phyloP scores from a whole-genome alignment of 2,329 filamentous ascomycete genomes.

The Talaromyces sp. region DNA sequence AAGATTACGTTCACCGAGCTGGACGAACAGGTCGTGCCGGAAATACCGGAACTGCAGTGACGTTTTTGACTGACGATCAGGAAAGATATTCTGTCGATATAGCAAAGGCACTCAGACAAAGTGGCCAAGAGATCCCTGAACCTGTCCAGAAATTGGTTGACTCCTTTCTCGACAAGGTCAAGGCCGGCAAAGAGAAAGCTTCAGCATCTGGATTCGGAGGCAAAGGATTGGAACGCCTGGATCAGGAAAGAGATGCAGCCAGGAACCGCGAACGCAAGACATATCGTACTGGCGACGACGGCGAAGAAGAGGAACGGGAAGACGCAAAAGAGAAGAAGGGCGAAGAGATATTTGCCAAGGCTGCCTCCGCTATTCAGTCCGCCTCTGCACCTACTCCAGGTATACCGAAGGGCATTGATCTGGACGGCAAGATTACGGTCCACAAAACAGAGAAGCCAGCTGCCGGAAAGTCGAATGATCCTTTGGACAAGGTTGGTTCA shows the following conservation, averaged over 20 bases:
- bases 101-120: constrained; percentile 87
- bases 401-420: constrained; percentile 55
- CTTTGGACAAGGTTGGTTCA: constrained; percentile 81
- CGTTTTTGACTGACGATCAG: constrained; percentile 86
- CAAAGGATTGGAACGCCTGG: constrained; percentile 86
- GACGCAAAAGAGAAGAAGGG: constrained; percentile 68
- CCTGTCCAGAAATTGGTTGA: constrained; percentile 58
- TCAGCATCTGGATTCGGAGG: constrained; percentile 83
- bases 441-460: constrained; percentile 63
- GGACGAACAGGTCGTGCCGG: constrained; percentile 92
- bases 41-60: constrained; percentile 90
- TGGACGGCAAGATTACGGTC: constrained; percentile 68
- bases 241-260: constrained; percentile 84
- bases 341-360: constrained; percentile 54
- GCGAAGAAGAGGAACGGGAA: constrained; percentile 64
- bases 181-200: constrained; percentile 84
- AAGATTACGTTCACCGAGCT: constrained; percentile 93
- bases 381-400: constrained; percentile 49
- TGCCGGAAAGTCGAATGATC: constrained; percentile 52
- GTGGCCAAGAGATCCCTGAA: constrained; percentile 77
- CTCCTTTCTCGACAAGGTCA: constrained; percentile 82
- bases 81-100: constrained; percentile 87
- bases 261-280: constrained; percentile 82
- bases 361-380: constrained; percentile 61
- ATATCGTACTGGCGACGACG: constrained; percentile 85